Evolutionary conservation across 495 filamentous ascomycete genomes (phyloP), one percentile per base, ranked within the genome.

Genomic region (Gamarada debralockiae): DNA sequence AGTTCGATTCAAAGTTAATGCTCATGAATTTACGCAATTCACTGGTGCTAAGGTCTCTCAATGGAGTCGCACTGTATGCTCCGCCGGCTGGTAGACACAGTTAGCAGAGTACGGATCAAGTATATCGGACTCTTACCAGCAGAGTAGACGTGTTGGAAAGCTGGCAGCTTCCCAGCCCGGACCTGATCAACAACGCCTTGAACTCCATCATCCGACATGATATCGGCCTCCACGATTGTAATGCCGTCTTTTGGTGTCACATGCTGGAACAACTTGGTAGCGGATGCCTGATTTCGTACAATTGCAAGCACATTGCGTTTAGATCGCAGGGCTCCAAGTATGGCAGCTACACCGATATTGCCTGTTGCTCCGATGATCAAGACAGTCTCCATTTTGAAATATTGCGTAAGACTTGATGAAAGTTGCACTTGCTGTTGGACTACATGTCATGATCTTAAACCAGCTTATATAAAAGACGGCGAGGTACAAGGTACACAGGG

Each of bases 361-460:
- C 71, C 71, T 10, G 70, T 72, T 27, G 71, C 65, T 55, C 71
- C 70, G 45, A 73, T 58, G 14, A 73, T 47, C 12, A 74, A 59
- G 40, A 71, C 61, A 33, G 68, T 71, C 44, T 69, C 64, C 53
- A 60, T 61, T 24, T 51, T 51, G 38, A n/a, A 51, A 10, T 37
- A 31, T 44, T 27, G 23, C 29, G 8, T 22, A 40, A 44, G 50
- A 18, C 31, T 3, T 13, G 22, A 46, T 51, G 15, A 21, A 20
- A 21, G 27, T 22, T 33, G 29, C 58, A 61, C 12, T 40, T 52
- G 13, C 60, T 60, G 31, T 34, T 34, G 31, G 31, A n/a, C 31
- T 34, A 34, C 31, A 34, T 34, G 31, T 34, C 31, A 34, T 34
- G 31, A 34, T 34, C 31, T 8, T 34, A 34, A n/a, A n/a, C 31